Percentiles rank a stretch among this genome's conserved stretches.
Conservation (phyloP, 2,329 filamentous ascomycete species). For the Monilinia aucupariae region DNA sequence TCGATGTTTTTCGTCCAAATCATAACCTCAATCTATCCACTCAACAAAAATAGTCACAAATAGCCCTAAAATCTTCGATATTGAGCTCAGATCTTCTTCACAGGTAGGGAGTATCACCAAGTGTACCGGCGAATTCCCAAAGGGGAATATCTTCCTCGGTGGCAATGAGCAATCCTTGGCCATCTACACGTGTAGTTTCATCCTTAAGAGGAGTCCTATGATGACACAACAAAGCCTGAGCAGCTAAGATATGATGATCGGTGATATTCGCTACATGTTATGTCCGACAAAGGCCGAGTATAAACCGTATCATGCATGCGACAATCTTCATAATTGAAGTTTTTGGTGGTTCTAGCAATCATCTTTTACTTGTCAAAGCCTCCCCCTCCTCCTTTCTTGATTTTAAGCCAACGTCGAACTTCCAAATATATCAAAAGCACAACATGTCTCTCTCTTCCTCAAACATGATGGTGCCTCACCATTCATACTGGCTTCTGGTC, state of each 20-base stretch:
- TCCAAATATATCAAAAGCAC: too few species aligned
- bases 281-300: slow-evolving; percentile 45
- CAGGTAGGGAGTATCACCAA: slow-evolving; percentile 17
- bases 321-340: too few species aligned
- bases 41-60: slow-evolving; percentile 19
- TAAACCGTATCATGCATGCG: too few species aligned
- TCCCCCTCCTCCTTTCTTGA: background rate
- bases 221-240: slow-evolving; percentile 37
- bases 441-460: background rate
- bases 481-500: background rate
- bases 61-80: slow-evolving; percentile 17
- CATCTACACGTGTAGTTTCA: slow-evolving; percentile 15
- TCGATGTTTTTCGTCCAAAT: slow-evolving; percentile 11
- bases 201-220: slow-evolving; percentile 22
- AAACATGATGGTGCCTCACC: background rate
- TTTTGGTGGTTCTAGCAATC: background rate
- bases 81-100: slow-evolving; percentile 13
- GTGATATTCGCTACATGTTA: too few species aligned
- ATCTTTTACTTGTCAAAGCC: background rate
- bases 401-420: background rate
- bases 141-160: slow-evolving; percentile 23
- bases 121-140: slow-evolving; percentile 20
- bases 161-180: slow-evolving; percentile 22
- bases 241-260: slow-evolving; percentile 46
- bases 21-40: slow-evolving; percentile 21